phyloP scores from a whole-genome alignment of 768 basidiomycete species.

The Termitomyces sp. region DNA sequence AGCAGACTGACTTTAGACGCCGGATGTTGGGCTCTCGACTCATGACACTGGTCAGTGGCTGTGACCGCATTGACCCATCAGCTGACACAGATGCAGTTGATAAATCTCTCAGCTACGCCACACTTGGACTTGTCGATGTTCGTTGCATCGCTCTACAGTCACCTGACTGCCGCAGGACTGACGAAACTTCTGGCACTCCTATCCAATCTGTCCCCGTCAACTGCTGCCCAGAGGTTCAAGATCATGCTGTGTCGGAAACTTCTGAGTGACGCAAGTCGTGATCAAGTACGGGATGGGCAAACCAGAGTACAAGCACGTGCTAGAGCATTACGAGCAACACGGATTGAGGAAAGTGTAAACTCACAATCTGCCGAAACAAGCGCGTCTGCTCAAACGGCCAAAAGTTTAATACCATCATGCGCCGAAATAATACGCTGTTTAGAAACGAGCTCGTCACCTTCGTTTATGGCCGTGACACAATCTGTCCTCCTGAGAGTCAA shows the following conservation, averaged over 20 bases:
- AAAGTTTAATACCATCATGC: conserved; percentile 17
- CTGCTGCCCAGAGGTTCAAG: conserved; percentile 39
- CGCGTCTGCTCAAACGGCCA: conserved; percentile 12
- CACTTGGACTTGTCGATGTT: conserved; percentile 39
- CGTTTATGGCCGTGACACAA: conserved; percentile 8
- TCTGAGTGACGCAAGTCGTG: conserved; percentile 12
- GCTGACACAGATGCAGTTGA: conserved; percentile 26
- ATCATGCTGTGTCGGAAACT: conserved; percentile 39
- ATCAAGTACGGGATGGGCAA: conserved; percentile 4
- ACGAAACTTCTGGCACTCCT: conserved; percentile 34
- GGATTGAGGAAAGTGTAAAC: conserved; percentile 10
- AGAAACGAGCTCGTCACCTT: conserved; percentile 11
- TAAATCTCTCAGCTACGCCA: conserved; percentile 34
- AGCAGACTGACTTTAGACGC: conserved; percentile 29
- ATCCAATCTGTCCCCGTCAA: conserved; percentile 33
- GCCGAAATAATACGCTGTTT: conserved; percentile 21
- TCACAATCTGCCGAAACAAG: neutral
- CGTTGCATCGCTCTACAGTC: conserved; percentile 33
- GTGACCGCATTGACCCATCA: neutral
- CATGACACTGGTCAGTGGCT: conserved; percentile 28
- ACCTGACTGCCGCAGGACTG: conserved; percentile 26
- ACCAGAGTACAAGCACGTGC: conserved; percentile 24
- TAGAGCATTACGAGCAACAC: conserved; percentile 20
- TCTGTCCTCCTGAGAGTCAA: conserved; percentile 29
- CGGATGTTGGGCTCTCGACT: conserved; percentile 35